Evolutionary conservation across 176 grass and related monocot genomes (phyloP).

Genomic region (Rhynchospora pubera): DNA sequence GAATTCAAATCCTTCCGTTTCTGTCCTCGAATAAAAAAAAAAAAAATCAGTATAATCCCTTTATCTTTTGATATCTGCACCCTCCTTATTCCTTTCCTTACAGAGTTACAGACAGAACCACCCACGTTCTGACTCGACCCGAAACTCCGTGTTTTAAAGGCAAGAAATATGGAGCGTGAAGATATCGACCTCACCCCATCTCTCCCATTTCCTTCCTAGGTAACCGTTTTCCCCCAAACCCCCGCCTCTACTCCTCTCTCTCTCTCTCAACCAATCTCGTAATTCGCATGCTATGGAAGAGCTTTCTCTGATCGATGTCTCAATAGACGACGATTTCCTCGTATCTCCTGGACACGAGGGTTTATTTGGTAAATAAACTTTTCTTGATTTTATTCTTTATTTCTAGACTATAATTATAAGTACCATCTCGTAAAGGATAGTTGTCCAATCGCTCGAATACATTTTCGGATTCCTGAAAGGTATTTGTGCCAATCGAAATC

Average conservation of each 20-base stretch:
- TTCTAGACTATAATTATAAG: not conserved
- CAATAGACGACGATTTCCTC: slow-evolving; percentile 59
- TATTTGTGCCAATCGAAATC: not conserved
- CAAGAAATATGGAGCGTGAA: not conserved
- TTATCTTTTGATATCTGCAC: not conserved
- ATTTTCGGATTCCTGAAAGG: not conserved
- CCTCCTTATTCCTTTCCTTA: not conserved
- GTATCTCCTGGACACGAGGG: slow-evolving; percentile 27
- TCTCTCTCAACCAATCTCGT: not conserved
- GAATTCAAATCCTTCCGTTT: not conserved
- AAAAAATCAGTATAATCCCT: not conserved
- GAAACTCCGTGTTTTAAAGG: not conserved
- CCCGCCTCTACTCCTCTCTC: not conserved
- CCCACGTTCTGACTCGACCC: not conserved
- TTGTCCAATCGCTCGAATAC: not conserved
- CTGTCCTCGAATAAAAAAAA: not conserved
- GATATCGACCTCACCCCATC: not conserved
- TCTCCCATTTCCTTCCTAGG: not conserved
- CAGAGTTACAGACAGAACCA: not conserved
- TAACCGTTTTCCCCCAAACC: not conserved
- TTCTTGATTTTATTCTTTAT: slow-evolving; percentile 23
- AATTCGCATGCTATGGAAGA: slow-evolving; percentile 42
- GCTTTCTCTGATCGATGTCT: slow-evolving; percentile 60
- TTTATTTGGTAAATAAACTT: slow-evolving; percentile 4
- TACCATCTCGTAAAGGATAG: not conserved